These are phyloP conservation scores for Panaeolus papilionaceus DNA, from an alignment of 768 basidiomycete species.

Conservation along the genomic window DNA sequence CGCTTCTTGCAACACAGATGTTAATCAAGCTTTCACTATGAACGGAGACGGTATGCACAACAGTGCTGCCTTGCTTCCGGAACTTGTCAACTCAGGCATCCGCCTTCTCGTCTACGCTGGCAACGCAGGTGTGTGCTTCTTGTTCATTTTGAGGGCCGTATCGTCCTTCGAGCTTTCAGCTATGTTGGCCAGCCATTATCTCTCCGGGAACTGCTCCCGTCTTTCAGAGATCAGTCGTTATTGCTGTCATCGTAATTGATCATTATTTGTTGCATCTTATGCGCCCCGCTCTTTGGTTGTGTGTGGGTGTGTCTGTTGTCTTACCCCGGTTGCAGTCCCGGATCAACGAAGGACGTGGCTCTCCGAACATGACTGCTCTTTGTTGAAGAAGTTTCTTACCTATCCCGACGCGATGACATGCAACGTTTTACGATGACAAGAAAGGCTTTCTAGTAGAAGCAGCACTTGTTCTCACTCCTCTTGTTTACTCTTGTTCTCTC, in stretches of 20 bases:
- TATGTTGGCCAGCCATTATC: constrained; percentile 8
- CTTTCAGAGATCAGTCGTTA: neutral
- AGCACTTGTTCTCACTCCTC: constrained; percentile 17
- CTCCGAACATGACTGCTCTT: neutral
- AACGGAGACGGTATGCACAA: constrained; percentile 92
- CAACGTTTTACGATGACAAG: constrained; percentile 23
- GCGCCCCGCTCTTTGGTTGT: neutral
- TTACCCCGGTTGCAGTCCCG: neutral
- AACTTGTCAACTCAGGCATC: constrained; percentile 83
- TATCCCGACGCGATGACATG: constrained; percentile 15
- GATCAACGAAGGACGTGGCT: neutral
- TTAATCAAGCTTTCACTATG: constrained; percentile 80
- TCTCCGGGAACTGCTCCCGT: neutral
- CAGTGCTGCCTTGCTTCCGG: constrained; percentile 77
- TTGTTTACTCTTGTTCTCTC: constrained; percentile 3
- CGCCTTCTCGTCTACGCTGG: constrained; percentile 90
- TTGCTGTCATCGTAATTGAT: neutral
- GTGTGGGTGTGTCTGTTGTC: neutral
- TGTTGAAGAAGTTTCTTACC: constrained; percentile 5
- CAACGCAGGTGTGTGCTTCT: constrained; percentile 65
- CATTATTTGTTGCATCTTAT: neutral
- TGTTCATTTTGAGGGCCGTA: constrained; percentile 5
- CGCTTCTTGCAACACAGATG: constrained; percentile 75
- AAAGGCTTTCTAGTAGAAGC: constrained; percentile 17
- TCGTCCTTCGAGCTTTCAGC: neutral